These are phyloP conservation scores for Phaffomyces antillensis DNA, from an alignment of 805 yeast genomes.

Conservation along the genomic window DNA sequence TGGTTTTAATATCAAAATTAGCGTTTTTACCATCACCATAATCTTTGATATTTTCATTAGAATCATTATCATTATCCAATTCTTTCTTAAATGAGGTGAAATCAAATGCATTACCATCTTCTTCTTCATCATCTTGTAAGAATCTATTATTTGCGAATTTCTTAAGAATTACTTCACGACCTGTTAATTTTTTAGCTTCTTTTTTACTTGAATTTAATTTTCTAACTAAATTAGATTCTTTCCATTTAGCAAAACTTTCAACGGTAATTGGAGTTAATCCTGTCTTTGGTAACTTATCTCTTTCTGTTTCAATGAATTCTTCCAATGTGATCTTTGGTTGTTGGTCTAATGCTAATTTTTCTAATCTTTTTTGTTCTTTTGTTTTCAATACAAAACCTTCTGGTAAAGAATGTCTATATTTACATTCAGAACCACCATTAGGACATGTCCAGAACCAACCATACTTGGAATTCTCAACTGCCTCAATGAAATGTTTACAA, in stretches of 20 bases:
- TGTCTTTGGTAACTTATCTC: slow-evolving; percentile 67
- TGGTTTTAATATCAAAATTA: slow-evolving; percentile 26
- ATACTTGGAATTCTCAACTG: slow-evolving; percentile 94
- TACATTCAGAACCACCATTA: slow-evolving; percentile 86
- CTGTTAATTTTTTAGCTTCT: slow-evolving; percentile 40
- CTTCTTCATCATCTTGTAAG: slow-evolving; percentile 9
- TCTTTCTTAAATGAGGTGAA: slow-evolving; percentile 30
- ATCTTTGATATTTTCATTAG: slow-evolving; percentile 6
- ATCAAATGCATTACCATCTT: slow-evolving; percentile 29
- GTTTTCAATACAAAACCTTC: slow-evolving; percentile 96
- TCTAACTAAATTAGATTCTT: slow-evolving; percentile 55
- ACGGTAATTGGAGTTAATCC: slow-evolving; percentile 81
- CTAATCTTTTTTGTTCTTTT: slow-evolving; percentile 88
- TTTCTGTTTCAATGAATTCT: slow-evolving; percentile 91
- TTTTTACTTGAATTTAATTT: slow-evolving; percentile 38
- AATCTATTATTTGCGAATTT: slow-evolving; percentile 35
- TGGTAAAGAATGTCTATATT: slow-evolving; percentile 91
- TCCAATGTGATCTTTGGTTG: slow-evolving; percentile 91
- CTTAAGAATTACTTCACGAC: slow-evolving; percentile 61
- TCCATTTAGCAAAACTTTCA: slow-evolving; percentile 80
- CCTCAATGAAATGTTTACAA: slow-evolving; percentile 91
- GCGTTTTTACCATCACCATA: slow-evolving; percentile 10
- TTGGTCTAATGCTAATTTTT: slow-evolving; percentile 72
- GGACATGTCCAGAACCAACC: slow-evolving; percentile 99
- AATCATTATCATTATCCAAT: slow-evolving; percentile 14